phyloP scores from a whole-genome alignment of 805 yeast species.

The Metschnikowia orientalis region DNA sequence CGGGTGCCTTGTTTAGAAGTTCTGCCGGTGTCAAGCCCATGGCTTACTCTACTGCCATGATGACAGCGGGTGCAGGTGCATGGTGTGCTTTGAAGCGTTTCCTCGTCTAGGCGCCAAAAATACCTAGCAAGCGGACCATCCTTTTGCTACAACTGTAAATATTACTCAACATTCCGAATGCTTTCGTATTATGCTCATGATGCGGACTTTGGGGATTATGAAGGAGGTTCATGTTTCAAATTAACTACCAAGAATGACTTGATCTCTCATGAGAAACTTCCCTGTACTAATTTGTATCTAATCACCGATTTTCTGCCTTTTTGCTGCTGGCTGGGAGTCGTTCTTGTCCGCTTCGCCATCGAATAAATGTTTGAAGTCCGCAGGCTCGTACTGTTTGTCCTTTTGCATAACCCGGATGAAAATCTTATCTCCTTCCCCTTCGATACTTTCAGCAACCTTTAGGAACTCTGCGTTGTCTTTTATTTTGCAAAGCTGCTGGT shows the following conservation, averaged over 20 bases:
- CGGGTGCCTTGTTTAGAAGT: conserved; percentile 89
- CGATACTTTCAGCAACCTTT: conserved; percentile 28
- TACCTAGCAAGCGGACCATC: not conserved
- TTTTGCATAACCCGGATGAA: conserved; percentile 31
- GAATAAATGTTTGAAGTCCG: conserved; percentile 11
- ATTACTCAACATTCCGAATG: too few species aligned
- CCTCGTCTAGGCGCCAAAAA: conserved; percentile 15
- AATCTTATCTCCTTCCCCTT: conserved; percentile 36
- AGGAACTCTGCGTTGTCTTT: conserved; percentile 52
- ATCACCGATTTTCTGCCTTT: not conserved
- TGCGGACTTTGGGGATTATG: too few species aligned
- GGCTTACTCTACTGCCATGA: conserved; percentile 78
- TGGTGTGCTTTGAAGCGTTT: conserved; percentile 81
- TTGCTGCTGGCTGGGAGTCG: not conserved
- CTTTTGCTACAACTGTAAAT: not conserved
- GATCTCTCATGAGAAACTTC: too few species aligned
- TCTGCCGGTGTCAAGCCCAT: conserved; percentile 82
- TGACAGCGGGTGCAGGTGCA: conserved; percentile 85
- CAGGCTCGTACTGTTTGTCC: conserved; percentile 20
- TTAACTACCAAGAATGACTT: too few species aligned
- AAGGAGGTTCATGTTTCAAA: too few species aligned
- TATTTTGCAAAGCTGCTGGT: conserved; percentile 51
- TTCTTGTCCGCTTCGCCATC: not conserved
- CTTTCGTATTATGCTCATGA: too few species aligned
- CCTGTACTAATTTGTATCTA: not conserved